These are phyloP conservation scores for Monosporascus cannonballus DNA, from an alignment of 2,329 filamentous ascomycete genomes.

Conservation along the genomic window DNA sequence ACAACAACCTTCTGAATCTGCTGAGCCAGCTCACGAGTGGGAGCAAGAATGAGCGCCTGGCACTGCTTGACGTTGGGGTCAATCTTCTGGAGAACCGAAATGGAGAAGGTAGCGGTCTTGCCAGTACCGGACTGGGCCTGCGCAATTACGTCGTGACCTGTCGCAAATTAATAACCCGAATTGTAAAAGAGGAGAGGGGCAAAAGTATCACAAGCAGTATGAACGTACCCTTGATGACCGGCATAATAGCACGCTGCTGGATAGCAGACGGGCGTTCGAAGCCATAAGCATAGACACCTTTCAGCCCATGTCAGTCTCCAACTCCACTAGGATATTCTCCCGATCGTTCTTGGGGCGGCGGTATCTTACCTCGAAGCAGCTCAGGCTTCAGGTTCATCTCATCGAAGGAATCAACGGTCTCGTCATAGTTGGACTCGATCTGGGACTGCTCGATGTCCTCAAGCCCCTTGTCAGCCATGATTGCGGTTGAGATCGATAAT, in stretches of 20 bases:
- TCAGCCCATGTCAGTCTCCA: neutral
- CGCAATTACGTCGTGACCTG: constrained; percentile 97
- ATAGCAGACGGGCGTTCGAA: constrained; percentile 99
- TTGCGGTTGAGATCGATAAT: constrained; percentile 59
- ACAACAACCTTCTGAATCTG: constrained; percentile 99
- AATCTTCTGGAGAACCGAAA: constrained; percentile 98
- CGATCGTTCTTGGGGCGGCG: constrained; percentile 9
- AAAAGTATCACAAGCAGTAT: neutral
- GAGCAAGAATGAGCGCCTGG: constrained; percentile 96
- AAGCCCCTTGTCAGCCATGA: constrained; percentile 99
- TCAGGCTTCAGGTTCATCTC: constrained; percentile 95
- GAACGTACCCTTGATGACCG: constrained; percentile 92
- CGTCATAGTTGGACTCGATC: constrained; percentile 99
- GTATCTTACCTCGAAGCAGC: constrained; percentile 77
- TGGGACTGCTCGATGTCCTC: constrained; percentile 72
- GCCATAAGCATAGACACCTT: constrained; percentile 97
- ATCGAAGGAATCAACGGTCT: constrained; percentile 98
- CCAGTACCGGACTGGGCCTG: constrained; percentile 99
- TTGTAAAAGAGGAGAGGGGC: constrained; percentile 1
- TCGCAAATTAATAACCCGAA: constrained; percentile 10
- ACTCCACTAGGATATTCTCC: neutral
- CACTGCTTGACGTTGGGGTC: constrained; percentile 91
- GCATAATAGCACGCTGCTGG: constrained; percentile 99
- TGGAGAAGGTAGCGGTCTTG: constrained; percentile 99
- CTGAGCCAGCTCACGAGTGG: constrained; percentile 96